Base-by-base conservation (phyloP, 2,329 filamentous ascomycete genomes). In the Colletotrichum neosansevieriae region DNA sequence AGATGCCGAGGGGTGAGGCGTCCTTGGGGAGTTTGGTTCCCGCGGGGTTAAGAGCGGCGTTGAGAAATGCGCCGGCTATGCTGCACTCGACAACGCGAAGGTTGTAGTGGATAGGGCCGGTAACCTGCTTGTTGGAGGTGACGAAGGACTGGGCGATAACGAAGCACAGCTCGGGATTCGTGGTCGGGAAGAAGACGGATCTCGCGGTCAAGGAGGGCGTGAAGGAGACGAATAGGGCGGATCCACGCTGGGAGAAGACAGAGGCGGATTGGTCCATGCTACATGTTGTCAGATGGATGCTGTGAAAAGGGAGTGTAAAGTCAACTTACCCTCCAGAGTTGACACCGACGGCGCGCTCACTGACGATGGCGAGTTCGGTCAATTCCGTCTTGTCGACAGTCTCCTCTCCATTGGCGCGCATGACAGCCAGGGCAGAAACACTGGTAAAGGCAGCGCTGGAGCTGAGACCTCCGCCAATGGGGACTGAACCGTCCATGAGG, bases 211-310 rank as follows among this genome's bases (percentile, higher is more conserved):
- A 90, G 17, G 83, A 85, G 3, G 96, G 96, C 71, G 89, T 89
- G 82, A 99, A 99, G 10, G 91, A 92, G 68, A 98, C 95, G 77
- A 97, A 94, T 49, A 98, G 88, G 10, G 96, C 94, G 44, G 92
- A 93, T 58, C 93, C 94, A 72, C 91, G 90, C 74, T 93, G 87
- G 0, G 94, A 95, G 80, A 99, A 96, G 71, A 99, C 95, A 0
- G 95, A 98, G 38, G 96, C 96, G 13, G 94, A 91, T 82, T 99
- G 96, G 76, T 99, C 96, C 96, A 99, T 98, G 63, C 94, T 94
- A 70, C 64, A 49, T 1, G 9, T 40, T 56, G 45, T 64, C 34
- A 60, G 61, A 15, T 19, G 12, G 12, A 11, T 42, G 49, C 38
- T 29, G 29, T 29, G n/a, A 12, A 34, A 50, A 3, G 29, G 10